These are phyloP conservation scores for Malus hybrid DNA, from an alignment of 331 rosid genomes.

Conservation along the genomic window DNA sequence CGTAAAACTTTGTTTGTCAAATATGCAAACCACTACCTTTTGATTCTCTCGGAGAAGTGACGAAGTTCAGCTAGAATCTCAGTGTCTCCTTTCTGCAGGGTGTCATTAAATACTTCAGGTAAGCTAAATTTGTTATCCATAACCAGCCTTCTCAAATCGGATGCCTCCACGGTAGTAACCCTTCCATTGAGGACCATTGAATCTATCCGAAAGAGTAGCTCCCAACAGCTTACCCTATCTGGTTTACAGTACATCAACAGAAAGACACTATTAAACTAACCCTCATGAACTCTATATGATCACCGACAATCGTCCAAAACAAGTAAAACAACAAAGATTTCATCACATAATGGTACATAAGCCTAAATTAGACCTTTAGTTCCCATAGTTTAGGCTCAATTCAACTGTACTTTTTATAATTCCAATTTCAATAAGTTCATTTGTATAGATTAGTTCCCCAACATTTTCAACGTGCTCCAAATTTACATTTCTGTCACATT, in stretches of 20 bases:
- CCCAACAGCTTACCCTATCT: slow-evolving; percentile 58
- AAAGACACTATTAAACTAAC: slow-evolving; percentile 14
- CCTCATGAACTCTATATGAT: neutral
- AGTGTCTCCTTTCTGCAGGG: slow-evolving; percentile 35
- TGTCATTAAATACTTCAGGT: slow-evolving; percentile 37
- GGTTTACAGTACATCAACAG: slow-evolving; percentile 32
- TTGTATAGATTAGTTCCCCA: neutral
- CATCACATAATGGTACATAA: neutral
- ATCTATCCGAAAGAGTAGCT: slow-evolving; percentile 74
- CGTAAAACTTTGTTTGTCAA: neutral
- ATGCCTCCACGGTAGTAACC: slow-evolving; percentile 52
- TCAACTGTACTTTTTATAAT: neutral
- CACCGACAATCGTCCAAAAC: neutral
- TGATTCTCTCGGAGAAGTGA: slow-evolving; percentile 39
- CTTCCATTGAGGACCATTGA: slow-evolving; percentile 62
- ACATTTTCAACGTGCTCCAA: neutral
- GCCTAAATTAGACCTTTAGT: neutral
- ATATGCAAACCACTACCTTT: slow-evolving; percentile 30
- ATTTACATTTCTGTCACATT: neutral
- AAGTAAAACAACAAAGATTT: neutral
- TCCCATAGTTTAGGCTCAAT: neutral
- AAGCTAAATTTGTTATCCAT: slow-evolving; percentile 46
- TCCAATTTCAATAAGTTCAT: neutral
- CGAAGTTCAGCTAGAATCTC: slow-evolving; percentile 65
- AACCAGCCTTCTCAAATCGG: slow-evolving; percentile 55